Conservation (phyloP, 2,329 filamentous ascomycete genomes). For the Rhinocladiella mackenziei region DNA sequence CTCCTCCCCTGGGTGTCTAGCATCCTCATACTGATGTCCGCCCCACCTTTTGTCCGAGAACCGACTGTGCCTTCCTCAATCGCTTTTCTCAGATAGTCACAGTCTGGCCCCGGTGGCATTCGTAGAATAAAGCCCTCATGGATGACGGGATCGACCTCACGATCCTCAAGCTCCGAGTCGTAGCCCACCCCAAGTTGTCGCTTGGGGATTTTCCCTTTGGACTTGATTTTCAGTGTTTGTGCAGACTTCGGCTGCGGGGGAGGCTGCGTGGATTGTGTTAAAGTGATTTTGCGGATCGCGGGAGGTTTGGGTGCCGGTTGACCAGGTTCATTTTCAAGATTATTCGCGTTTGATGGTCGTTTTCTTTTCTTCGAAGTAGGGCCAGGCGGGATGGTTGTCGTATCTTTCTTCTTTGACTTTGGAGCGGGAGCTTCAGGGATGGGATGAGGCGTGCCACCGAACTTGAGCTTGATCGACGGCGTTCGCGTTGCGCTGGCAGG, state of each 20-base stretch:
- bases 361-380: conserved; percentile 33
- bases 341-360: conserved; percentile 6
- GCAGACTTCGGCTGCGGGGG: conserved; percentile 24
- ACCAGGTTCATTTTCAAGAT: conserved; percentile 13
- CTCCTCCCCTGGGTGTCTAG: conserved; percentile 65
- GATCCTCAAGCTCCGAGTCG: conserved; percentile 78
- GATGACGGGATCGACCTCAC: conserved; percentile 78
- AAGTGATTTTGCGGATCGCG: conserved; percentile 36
- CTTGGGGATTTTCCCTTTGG: conserved; percentile 63
- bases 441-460: conserved; percentile 14
- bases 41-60: conserved; percentile 59
- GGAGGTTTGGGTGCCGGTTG: conserved; percentile 14
- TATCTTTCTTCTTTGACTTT: conserved; percentile 24
- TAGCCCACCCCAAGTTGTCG: conserved; percentile 82
- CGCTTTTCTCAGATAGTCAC: conserved; percentile 72
- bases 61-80: conserved; percentile 77
- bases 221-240: conserved; percentile 56
- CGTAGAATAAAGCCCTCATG: conserved; percentile 87
- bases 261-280: conserved; percentile 29
- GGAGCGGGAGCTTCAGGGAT: conserved; percentile 21
- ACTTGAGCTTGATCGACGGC: conserved; percentile 29
- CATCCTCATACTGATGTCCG: conserved; percentile 77
- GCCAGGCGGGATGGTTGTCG: conserved; percentile 15
- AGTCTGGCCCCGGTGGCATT: conserved; percentile 80
- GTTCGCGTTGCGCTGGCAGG: conserved; percentile 21